These are phyloP conservation scores for Suillus discolor DNA, from an alignment of 768 basidiomycete genomes.

Conservation along the genomic window DNA sequence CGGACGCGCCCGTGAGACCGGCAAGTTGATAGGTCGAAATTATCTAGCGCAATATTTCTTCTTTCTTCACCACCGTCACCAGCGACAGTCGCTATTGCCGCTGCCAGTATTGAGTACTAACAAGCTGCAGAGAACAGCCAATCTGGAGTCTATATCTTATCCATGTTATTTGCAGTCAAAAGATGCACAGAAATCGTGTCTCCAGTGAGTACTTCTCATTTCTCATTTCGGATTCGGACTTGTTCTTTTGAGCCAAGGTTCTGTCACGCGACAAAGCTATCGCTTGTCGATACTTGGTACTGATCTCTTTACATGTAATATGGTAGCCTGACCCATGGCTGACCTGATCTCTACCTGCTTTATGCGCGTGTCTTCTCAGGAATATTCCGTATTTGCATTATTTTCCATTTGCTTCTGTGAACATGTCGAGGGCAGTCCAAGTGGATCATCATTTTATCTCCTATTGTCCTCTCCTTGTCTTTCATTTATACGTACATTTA, in stretches of 20 bases:
- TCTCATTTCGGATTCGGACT: constrained; percentile 28
- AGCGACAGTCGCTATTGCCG: constrained; percentile 32
- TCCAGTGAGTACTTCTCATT: constrained; percentile 33
- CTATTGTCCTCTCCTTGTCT: constrained; percentile 24
- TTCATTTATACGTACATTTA: constrained; percentile 20
- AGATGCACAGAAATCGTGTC: constrained; percentile 42
- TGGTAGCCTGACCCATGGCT: constrained; percentile 24
- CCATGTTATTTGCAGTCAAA: constrained; percentile 38
- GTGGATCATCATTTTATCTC: constrained; percentile 25
- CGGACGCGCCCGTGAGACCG: constrained; percentile 24
- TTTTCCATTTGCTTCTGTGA: constrained; percentile 24
- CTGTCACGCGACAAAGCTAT: constrained; percentile 38
- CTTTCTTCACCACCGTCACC: constrained; percentile 34
- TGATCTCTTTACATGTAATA: constrained; percentile 42
- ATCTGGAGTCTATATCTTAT: constrained; percentile 37
- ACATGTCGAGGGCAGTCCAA: constrained; percentile 18
- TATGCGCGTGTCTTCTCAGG: constrained; percentile 17
- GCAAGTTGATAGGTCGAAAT: constrained; percentile 32
- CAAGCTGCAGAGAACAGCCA: constrained; percentile 25
- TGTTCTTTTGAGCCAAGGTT: constrained; percentile 16
- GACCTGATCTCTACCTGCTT: constrained; percentile 15
- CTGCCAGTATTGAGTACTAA: constrained; percentile 19
- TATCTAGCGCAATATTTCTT: constrained; percentile 21
- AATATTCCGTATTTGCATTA: constrained; percentile 20
- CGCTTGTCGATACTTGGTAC: constrained; percentile 30